These are phyloP conservation scores for Podosphaera xanthii DNA, from an alignment of 2,329 filamentous ascomycete genomes.

Conservation along the genomic window DNA sequence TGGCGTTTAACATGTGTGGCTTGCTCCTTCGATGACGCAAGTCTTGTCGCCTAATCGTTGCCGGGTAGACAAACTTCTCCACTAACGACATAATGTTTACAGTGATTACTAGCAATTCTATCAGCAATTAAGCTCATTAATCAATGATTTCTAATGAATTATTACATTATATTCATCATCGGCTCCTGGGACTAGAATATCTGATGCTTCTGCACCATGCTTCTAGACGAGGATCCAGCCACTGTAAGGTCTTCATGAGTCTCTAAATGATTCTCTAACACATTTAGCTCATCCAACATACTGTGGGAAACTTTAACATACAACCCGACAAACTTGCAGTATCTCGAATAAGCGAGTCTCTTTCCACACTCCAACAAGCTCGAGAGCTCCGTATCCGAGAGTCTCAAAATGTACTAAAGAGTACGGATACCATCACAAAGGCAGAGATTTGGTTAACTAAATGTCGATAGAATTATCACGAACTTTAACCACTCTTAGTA, in stretches of 20 bases:
- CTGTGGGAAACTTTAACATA: constrained; percentile 88
- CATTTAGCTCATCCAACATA: constrained; percentile 65
- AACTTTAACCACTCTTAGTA: constrained; percentile 47
- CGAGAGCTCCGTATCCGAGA: constrained; percentile 57
- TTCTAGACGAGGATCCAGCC: constrained; percentile 83
- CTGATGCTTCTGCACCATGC: constrained; percentile 36
- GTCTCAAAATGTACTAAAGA: constrained; percentile 42
- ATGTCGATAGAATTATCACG: constrained; percentile 36
- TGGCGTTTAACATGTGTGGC: constrained; percentile 1
- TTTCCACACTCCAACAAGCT: constrained; percentile 62
- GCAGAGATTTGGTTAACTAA: constrained; percentile 1
- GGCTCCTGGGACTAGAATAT: too few species aligned
- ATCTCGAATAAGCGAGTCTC: constrained; percentile 60
- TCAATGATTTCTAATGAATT: too few species aligned
- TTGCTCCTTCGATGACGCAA: constrained; percentile 1
- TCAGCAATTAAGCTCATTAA: too few species aligned
- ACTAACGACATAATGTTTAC: too few species aligned
- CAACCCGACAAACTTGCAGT: constrained; percentile 67
- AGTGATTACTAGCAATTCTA: too few species aligned
- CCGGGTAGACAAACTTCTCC: too few species aligned
- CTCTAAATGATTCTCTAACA: neutral
- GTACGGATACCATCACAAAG: constrained; percentile 14
- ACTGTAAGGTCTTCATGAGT: constrained; percentile 30
- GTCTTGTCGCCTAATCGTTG: neutral
- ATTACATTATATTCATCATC: too few species aligned